Base-by-base conservation (phyloP, 2,329 filamentous ascomycete genomes). In the Xenosphaeropsis pyriputrescens region DNA sequence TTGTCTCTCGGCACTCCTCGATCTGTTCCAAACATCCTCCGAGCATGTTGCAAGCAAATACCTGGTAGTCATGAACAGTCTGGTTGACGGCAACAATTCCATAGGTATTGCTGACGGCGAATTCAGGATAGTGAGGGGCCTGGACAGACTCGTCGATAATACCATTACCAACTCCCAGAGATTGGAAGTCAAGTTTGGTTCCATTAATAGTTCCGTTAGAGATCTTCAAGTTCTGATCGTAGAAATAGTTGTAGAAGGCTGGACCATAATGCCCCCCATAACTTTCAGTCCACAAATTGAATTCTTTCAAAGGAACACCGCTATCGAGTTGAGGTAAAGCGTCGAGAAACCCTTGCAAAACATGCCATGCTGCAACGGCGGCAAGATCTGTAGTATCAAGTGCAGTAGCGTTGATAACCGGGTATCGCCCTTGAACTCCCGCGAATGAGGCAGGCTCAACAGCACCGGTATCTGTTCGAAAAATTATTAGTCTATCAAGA, bases 181-280 rank as follows among this genome's bases (percentile, higher is more conserved):
- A 69, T 15, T 61, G 61, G 8, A 85, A 61, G 38, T 68, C 65
- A 33, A 80, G 67, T 3, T 76, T 57, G 2, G 70, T 72, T 29
- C 58, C 62, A n/a, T 64, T 49, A 2, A 69, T 43, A 2, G 62
- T 53, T 2, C 72, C 67, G 33, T 62, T 66, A 19, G 53, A 48
- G n/a, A 69, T 67, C 40, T 62, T 60, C 14, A 63, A 53, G 45
- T 84, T 85, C 55, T 83, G 75, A 39, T 68, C 22, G 22, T 26
- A 26, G 8, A 67, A 70, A 31, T 61, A 59, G 16, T 64, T 59
- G 12, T 70, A 72, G 45, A 81, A 78, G 1, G 68, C 59, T 3
- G 75, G 75, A 0, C 73, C 78, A 47, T 80, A 84, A 39, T 72
- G 67, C 6, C 79, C 79, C 22, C 76, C 71, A 51, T 82, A 77